Evolutionary conservation across 805 yeast genomes (phyloP), one percentile per base, ranked within the genome.

Genomic region (Metschnikowia kofuensis): DNA sequence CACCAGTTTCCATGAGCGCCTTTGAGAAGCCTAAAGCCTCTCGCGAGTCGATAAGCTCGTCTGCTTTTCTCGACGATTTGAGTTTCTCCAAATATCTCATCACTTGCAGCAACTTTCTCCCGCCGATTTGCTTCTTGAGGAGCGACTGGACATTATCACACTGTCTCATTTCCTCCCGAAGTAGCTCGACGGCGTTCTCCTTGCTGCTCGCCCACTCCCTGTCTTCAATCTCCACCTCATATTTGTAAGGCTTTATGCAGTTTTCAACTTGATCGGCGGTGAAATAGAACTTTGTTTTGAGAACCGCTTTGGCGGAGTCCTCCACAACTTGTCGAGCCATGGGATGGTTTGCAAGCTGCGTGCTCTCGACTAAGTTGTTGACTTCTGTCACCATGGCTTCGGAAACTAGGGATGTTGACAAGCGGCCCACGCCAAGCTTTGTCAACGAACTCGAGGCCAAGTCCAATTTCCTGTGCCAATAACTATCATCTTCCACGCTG

Each of bases 211-310:
- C 69, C 99, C 99, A 94, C 65, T 94, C 99, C 36, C 97, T 77
- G 58, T 91, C 96, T 63, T 94, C 98, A 42, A 94, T 81, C 62
- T 94, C 99, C 51, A 94, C 91, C 62, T 94, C 99, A 65, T 92
- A 94, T 70, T 94, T 94, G 72, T 86, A 94, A 2, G 99, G 99
- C 65, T 94, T 94, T 61, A 94, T 92, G 70, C 98, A 91, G 67
- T 95, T 94, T 62, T 94, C 99, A 7, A 94, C 98, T 66, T 94
- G 99, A 65, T 95, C 99, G 0, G 99, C 96, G 0, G 99, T 92
- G 1, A 96, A 85, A 55, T 84, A 88, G 64, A 79, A 94, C 55
- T 92, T 82, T 28, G 87, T 71, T 54, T 84, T 84, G 53, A 94
- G 73, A 7, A 94, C 96, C 26, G 83, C 74, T 31, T 80, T 77